These are phyloP conservation scores for Paracorniculantispora psalliotae DNA, from an alignment of 2,329 filamentous ascomycete genomes.

Conservation along the genomic window DNA sequence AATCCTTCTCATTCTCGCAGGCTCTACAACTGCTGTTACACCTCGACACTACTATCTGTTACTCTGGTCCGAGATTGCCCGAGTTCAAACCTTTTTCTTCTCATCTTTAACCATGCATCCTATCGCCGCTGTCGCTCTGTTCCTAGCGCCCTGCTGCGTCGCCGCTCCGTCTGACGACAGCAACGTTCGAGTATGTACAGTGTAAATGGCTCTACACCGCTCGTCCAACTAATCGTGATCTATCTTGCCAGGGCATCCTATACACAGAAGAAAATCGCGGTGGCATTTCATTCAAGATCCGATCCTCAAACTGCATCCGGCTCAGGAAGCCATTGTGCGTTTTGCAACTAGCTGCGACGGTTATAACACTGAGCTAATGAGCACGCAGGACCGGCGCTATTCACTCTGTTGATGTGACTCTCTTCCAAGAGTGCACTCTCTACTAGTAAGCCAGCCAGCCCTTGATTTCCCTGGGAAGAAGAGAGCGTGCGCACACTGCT, in stretches of 20 bases:
- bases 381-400: not conserved
- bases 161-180: not conserved
- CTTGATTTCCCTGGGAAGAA: too few relatives aligned
- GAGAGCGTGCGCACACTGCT: not conserved
- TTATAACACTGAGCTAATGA: not conserved
- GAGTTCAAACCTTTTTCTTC: too few relatives aligned
- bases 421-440: constrained; percentile 4
- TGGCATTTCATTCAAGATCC: not conserved
- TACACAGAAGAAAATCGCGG: not conserved
- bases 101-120: not conserved
- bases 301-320: constrained; percentile 4
- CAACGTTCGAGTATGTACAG: not conserved
- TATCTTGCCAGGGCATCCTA: not conserved
- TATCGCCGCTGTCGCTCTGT: not conserved
- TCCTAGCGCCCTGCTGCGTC: not conserved
- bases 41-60: too few relatives aligned
- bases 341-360: not conserved
- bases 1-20: too few relatives aligned
- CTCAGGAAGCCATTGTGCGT: not conserved
- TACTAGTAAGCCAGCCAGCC: not conserved
- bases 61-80: too few relatives aligned
- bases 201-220: too few relatives aligned
- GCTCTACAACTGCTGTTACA: too few relatives aligned
- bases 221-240: not conserved
- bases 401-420: not conserved